phyloP scores from a whole-genome alignment of 345 rosid species.

The Lenwebbia sp. region DNA sequence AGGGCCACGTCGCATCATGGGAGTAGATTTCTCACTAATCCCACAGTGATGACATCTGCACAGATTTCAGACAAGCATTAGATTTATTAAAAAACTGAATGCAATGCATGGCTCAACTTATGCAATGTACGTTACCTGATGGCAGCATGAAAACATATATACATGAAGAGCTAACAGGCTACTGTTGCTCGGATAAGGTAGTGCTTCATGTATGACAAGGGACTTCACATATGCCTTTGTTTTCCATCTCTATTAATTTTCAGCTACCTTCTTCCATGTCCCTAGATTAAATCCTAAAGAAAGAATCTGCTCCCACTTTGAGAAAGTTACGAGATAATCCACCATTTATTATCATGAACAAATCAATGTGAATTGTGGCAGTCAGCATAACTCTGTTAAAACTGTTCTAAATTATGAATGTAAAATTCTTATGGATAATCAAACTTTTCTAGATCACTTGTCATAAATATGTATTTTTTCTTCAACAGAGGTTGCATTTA shows the following conservation, averaged over 20 bases:
- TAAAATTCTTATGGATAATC: not conserved
- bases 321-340: not conserved
- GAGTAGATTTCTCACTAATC: conserved; percentile 69
- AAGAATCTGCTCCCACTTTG: not conserved
- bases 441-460: not conserved
- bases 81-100: not conserved
- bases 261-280: not conserved
- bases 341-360: not conserved
- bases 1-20: conserved; percentile 99
- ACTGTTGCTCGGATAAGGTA: not conserved
- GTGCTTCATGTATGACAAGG: not conserved
- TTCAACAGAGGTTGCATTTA: not conserved
- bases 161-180: not conserved
- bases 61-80: not conserved
- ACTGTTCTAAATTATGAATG: not conserved
- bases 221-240: not conserved
- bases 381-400: not conserved
- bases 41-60: conserved; percentile 89
- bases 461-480: not conserved
- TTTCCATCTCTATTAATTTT: not conserved
- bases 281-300: not conserved
- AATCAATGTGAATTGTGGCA: not conserved
- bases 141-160: not conserved
- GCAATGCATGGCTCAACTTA: not conserved
- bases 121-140: not conserved